phyloP scores from a whole-genome alignment of 176 grass and related monocot species.

The Phyllostachys edulis region DNA sequence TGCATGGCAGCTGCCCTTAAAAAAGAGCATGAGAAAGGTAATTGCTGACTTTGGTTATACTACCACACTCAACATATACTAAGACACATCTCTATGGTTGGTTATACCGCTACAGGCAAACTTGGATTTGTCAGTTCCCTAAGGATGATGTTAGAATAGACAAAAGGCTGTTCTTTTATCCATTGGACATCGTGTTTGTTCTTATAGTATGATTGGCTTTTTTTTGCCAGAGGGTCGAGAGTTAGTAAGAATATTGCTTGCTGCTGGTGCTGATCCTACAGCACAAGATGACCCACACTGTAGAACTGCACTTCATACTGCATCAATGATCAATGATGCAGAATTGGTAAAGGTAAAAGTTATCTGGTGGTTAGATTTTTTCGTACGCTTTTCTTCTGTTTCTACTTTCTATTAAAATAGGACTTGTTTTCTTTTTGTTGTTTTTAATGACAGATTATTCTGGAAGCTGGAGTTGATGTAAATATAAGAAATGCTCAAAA shows the following conservation, averaged over 20 bases:
- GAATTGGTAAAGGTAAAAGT: constrained; percentile 81
- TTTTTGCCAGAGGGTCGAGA: constrained; percentile 84
- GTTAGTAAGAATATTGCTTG: constrained; percentile 84
- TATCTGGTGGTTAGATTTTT: constrained; percentile 20
- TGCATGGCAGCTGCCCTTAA: constrained; percentile 98
- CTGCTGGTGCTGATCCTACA: constrained; percentile 92
- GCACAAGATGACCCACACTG: constrained; percentile 82
- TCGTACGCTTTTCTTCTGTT: neutral
- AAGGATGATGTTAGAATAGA: neutral
- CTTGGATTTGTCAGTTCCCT: constrained; percentile 16
- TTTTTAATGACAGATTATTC: constrained; percentile 73
- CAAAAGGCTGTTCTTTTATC: constrained; percentile 19
- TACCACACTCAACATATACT: neutral
- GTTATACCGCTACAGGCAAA: neutral
- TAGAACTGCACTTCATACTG: constrained; percentile 91
- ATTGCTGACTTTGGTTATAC: constrained; percentile 32
- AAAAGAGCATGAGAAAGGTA: constrained; percentile 95
- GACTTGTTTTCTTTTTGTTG: constrained; percentile 10
- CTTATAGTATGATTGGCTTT: constrained; percentile 32
- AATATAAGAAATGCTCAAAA: constrained; percentile 97
- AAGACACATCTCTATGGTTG: neutral
- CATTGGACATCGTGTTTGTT: constrained; percentile 5
- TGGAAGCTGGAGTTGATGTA: constrained; percentile 93
- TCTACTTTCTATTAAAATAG: constrained; percentile 1
- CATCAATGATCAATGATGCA: constrained; percentile 97